Conservation (phyloP, 192 early-diverging fungal genomes). For the Hyaloraphidium curvatum region DNA sequence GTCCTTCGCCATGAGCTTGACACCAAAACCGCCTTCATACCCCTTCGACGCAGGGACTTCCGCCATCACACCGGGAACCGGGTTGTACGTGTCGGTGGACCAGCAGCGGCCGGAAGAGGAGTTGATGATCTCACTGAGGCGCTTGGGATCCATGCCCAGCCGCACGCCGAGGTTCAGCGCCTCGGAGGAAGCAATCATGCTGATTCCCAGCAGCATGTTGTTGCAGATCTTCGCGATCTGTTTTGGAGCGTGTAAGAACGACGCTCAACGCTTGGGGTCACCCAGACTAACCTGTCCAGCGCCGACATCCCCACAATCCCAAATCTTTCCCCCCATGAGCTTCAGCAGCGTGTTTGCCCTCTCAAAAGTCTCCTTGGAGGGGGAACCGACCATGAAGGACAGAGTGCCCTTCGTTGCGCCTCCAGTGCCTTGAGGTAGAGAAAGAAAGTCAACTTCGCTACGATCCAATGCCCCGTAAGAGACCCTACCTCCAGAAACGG, state of each 20-base stretch:
- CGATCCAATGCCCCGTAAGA: neutral
- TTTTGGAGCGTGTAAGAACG: too few relatives aligned
- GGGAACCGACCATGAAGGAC: constrained; percentile 89
- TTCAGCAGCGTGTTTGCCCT: constrained; percentile 33
- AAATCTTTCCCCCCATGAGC: constrained; percentile 78
- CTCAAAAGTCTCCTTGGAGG: constrained; percentile 33
- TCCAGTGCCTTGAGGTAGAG: constrained; percentile 34
- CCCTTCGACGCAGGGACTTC: constrained; percentile 55
- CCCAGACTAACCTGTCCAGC: too few relatives aligned
- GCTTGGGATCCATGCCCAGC: constrained; percentile 69
- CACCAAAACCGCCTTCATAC: constrained; percentile 82
- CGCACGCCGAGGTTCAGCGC: constrained; percentile 77
- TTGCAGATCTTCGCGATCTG: constrained; percentile 93
- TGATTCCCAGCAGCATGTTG: constrained; percentile 86
- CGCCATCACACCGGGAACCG: constrained; percentile 59
- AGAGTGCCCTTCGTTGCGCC: constrained; percentile 77
- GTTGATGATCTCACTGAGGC: constrained; percentile 74
- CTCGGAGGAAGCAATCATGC: constrained; percentile 83
- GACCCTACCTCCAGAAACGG: constrained; percentile 69
- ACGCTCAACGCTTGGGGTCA: too few relatives aligned
- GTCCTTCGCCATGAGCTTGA: constrained; percentile 83
- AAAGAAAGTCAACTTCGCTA: too few relatives aligned
- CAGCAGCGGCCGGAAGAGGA: constrained; percentile 79
- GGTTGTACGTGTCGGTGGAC: constrained; percentile 83
- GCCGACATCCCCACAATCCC: constrained; percentile 64